Base-by-base conservation (phyloP, 805 yeast species). In the Yarrowia hollandica region DNA sequence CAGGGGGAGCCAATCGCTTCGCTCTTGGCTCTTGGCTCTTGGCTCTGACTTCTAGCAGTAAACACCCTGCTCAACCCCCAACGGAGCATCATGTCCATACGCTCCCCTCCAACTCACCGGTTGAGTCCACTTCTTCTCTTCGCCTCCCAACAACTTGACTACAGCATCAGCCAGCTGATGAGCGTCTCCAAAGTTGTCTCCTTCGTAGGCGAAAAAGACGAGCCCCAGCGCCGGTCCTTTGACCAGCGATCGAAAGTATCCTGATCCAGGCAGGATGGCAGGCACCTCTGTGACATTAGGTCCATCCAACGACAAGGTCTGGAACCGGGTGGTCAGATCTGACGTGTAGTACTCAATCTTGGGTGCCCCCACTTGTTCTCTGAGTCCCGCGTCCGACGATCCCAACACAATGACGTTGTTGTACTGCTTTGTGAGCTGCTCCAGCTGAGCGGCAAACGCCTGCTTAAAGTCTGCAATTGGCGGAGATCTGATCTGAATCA, bases 51-150 rank as follows among this genome's bases (percentile, higher is more conserved):
- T 18, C 64, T 64, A 85, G 30, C 86, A 83, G 65, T 79, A 91
- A 28, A 91, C 71, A 1, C 97, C 96, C 42, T 83, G 84, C 67
- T 90, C 96, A 63, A 86, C 69, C 0, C 94, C 85, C 23, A 75
- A 62, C 0, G 92, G 89, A 2, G 83, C 72, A 3, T 84, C 82
- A 64, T 78, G 82, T 1, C 98, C 98, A 66, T 91, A 91, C 0
- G 87, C 86, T 2, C 96, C 90, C 7, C 70, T 69, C 98, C 98
- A 91, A 33, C 96, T 87, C 14, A 77, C 73, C 0, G 98, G 97
- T 8, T 75, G 74, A 9, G 69, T 63, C 79, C 83, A 81, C 41
- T 33, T 15, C 64, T 62, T 39, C 48, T n/a, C 64, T 52, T 39
- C 39, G 6, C 58, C 35, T 5, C 64, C 68, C 23, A 75, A 64